Evolutionary conservation across 495 filamentous ascomycete species (phyloP).

Genomic region (Immersiella caudata): DNA sequence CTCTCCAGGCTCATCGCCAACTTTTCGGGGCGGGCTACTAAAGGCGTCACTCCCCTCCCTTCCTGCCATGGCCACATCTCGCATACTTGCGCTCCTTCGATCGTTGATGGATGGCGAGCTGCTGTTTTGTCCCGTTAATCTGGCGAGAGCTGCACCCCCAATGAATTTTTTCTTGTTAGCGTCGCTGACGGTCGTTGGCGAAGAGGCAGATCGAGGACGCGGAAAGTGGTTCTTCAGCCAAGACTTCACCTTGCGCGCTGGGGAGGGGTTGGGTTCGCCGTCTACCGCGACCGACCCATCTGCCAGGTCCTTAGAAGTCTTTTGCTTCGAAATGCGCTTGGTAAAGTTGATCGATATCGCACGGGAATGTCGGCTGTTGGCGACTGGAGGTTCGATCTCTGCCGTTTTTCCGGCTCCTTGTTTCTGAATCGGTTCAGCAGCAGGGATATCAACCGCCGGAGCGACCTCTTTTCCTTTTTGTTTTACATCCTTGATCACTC

Average conservation of each 20-base stretch:
- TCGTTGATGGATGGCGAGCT: constrained; percentile 39
- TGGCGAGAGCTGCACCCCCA: constrained; percentile 49
- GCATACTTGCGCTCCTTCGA: constrained; percentile 42
- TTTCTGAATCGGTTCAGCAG: neutral
- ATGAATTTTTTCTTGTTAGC: constrained; percentile 45
- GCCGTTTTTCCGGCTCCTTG: constrained; percentile 6
- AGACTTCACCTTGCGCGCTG: constrained; percentile 53
- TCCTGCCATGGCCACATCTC: constrained; percentile 56
- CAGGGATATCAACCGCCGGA: constrained; percentile 6
- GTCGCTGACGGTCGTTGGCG: neutral
- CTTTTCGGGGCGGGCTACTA: neutral
- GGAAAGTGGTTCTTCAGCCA: constrained; percentile 64
- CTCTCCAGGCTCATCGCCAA: constrained; percentile 20
- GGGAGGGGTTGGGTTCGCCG: constrained; percentile 24
- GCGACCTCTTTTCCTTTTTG: constrained; percentile 30
- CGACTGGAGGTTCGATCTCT: neutral
- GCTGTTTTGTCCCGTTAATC: constrained; percentile 35
- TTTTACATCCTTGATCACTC: constrained; percentile 48
- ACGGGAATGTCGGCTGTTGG: constrained; percentile 18
- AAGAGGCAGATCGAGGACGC: constrained; percentile 38
- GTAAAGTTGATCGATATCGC: constrained; percentile 30
- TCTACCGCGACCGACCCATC: constrained; percentile 8
- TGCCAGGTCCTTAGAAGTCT: constrained; percentile 17
- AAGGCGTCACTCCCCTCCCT: constrained; percentile 16
- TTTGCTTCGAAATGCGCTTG: constrained; percentile 23